Evolutionary conservation across 805 yeast species (phyloP), one percentile per base, ranked within the genome.

Genomic region (Yarrowia alimentaria): DNA sequence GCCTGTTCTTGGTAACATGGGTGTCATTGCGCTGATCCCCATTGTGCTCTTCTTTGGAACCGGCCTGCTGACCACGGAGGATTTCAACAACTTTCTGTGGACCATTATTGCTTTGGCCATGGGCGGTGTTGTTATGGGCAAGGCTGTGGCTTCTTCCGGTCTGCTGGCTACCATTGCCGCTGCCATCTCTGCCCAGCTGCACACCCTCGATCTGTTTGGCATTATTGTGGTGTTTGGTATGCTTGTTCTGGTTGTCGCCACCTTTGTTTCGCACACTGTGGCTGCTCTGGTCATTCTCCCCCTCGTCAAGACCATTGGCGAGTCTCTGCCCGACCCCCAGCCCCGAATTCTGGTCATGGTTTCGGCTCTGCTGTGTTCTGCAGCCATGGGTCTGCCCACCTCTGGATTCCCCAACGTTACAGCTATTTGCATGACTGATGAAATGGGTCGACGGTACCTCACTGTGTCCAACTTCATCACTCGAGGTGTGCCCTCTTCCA

Each of bases 361-460:
- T 4, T 68, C 80, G 3, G 79, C 83, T 0, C 61, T 79, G 51
- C 70, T 93, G 55, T 87, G 97, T 61, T 91, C 98, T 0, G 82
- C 85, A 28, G 99, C 98, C 2, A 93, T 93, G 98, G 98, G 96
- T 1, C 71, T 93, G 50, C 98, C 99, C 21, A 93, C 98, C 0
- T 85, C 95, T 2, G 98, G 99, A 0, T 91, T 93, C 73, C 99
- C 99, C 4, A 93, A 93, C 61, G 96, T 93, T 26, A 89, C 98
- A 0, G 99, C 98, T 0, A 88, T 93, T 55, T 89, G 97, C 53
- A 80, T 89, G 80, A 81, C 90, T 5, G 95, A 93, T 65, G 96
- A 87, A 60, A 76, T 90, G 32, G 98, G 98, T 8, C 83, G 83
- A 52, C 88, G 95, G 14, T 93, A 93, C 62, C 70, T 93, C 60